Evolutionary conservation across 257 asterid species (phyloP).

Genomic region (Osmanthus fragrans): DNA sequence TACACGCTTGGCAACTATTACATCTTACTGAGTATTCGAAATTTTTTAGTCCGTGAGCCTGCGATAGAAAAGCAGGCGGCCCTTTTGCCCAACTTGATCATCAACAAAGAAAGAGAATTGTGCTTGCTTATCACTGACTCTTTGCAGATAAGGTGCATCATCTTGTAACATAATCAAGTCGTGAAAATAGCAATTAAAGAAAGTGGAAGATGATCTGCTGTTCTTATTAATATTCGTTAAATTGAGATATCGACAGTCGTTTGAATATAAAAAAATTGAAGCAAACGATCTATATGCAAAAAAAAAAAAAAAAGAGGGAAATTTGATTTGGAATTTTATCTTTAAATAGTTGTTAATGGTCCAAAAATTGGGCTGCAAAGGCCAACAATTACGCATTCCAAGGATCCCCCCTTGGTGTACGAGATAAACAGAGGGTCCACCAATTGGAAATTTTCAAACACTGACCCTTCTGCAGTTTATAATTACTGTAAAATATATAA

Average conservation of each 20-base stretch:
- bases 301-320: too few species aligned
- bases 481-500: too few species aligned
- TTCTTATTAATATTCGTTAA: background rate
- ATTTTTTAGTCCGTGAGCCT: background rate
- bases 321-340: background rate
- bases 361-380: background rate
- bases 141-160: background rate
- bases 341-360: background rate
- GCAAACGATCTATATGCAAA: background rate
- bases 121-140: background rate
- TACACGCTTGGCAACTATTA: constrained; percentile 75
- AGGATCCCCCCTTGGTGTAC: background rate
- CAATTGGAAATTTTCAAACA: too few species aligned
- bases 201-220: background rate
- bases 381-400: background rate
- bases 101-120: background rate
- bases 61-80: background rate
- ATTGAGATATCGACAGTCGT: background rate
- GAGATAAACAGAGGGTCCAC: background rate
- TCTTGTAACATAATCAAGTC: background rate
- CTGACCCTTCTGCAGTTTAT: too few species aligned
- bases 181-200: background rate
- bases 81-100: background rate
- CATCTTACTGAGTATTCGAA: background rate
- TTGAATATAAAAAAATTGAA: background rate